Conservation (phyloP, 805 yeast genomes). For the Lipomyces yamadae region DNA sequence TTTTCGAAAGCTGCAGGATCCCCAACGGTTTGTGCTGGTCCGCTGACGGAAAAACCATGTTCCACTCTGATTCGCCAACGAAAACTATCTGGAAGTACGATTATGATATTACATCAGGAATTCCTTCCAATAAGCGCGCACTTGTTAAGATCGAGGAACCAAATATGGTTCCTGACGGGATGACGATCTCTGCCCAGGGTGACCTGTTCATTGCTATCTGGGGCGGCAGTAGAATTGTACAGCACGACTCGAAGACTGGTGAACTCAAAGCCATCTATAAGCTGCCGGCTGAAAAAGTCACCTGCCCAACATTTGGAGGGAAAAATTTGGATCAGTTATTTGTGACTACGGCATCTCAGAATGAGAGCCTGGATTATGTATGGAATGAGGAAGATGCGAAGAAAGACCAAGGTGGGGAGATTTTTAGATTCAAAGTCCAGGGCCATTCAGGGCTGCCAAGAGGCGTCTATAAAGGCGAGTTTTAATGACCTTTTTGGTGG, state of each 20-base stretch:
- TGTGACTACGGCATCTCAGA: conserved; percentile 67
- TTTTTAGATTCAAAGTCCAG: conserved; percentile 39
- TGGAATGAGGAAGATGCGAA: conserved; percentile 40
- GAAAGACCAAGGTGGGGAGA: conserved; percentile 41
- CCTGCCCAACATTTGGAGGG: conserved; percentile 77
- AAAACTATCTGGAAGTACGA: conserved; percentile 56
- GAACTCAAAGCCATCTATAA: conserved; percentile 55
- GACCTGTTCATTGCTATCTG: conserved; percentile 71
- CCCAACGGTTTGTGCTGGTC: conserved; percentile 77
- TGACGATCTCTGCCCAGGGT: conserved; percentile 59
- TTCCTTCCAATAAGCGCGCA: conserved; percentile 47
- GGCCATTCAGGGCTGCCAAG: conserved; percentile 35
- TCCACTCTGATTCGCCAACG: conserved; percentile 59
- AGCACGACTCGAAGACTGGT: conserved; percentile 55
- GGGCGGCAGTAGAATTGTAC: conserved; percentile 61
- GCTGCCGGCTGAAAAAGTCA: conserved; percentile 64
- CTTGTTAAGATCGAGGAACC: conserved; percentile 49
- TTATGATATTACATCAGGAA: conserved; percentile 49
- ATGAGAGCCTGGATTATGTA: conserved; percentile 48
- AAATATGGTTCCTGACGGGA: conserved; percentile 75
- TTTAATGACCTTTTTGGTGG: not conserved
- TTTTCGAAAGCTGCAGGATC: conserved; percentile 54
- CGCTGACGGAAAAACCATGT: conserved; percentile 50
- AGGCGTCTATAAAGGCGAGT: conserved; percentile 13
- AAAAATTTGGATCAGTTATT: conserved; percentile 59